Conservation (phyloP, 768 basidiomycete genomes). For the Epithele typhae region DNA sequence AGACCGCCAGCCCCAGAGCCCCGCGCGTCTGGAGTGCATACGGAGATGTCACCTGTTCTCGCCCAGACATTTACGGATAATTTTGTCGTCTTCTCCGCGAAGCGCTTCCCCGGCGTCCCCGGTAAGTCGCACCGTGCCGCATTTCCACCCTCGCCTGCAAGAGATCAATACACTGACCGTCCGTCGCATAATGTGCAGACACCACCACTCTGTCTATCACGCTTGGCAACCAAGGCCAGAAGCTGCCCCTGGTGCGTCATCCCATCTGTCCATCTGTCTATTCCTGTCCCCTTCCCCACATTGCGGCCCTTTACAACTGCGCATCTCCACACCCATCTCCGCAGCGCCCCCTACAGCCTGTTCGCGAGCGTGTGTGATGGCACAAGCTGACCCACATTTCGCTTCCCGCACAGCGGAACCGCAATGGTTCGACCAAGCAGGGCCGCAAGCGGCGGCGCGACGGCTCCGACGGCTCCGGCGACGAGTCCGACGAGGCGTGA, state of each 20-base stretch:
- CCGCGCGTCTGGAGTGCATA: conserved; percentile 63
- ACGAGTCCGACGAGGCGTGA: conserved; percentile 59
- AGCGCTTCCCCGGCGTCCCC: conserved; percentile 92
- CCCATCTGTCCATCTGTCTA: too few relatives aligned
- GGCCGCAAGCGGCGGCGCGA: conserved; percentile 54
- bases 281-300: too few relatives aligned
- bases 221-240: conserved; percentile 87
- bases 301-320: too few relatives aligned
- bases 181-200: conserved; percentile 37
- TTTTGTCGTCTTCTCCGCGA: conserved; percentile 88
- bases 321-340: conserved; percentile 17
- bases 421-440: conserved; percentile 66
- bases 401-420: conserved; percentile 56
- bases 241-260: conserved; percentile 71
- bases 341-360: conserved; percentile 17
- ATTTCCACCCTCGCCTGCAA: background rate
- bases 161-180: too few relatives aligned
- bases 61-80: conserved; percentile 81
- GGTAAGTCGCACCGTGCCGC: conserved; percentile 39
- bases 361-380: too few relatives aligned
- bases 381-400: conserved; percentile 7
- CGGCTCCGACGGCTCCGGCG: conserved; percentile 62
- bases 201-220: conserved; percentile 89
- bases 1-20: conserved; percentile 73
- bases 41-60: conserved; percentile 66